A percentile compares a stretch with the other conserved stretches of the same genome.
These are phyloP conservation scores for Cadophora sp. DNA, from an alignment of 2,329 filamentous ascomycete genomes.

Conservation along the genomic window DNA sequence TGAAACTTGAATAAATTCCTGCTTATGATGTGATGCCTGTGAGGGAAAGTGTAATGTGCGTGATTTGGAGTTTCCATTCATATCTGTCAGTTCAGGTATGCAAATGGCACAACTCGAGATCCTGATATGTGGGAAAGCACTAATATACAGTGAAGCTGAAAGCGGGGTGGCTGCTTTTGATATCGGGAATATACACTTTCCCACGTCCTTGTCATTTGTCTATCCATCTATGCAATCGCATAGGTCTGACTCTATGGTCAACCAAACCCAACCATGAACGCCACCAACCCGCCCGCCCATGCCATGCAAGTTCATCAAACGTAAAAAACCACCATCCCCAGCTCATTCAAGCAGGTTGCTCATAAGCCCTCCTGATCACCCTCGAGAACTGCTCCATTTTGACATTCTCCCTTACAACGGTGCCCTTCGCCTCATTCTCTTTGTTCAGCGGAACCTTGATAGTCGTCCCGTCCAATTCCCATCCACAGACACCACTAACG, in stretches of 20 bases:
- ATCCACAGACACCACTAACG: constrained; percentile 83
- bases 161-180: neutral
- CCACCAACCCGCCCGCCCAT: constrained; percentile 35
- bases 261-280: constrained; percentile 35
- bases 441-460: constrained; percentile 89
- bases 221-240: constrained; percentile 14
- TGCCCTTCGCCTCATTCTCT: constrained; percentile 96
- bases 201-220: neutral
- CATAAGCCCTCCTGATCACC: constrained; percentile 84
- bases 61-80: constrained; percentile 3
- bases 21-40: neutral
- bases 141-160: constrained; percentile 4
- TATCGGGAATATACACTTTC: neutral
- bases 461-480: constrained; percentile 70
- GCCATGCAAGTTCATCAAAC: constrained; percentile 36
- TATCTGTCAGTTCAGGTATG: neutral
- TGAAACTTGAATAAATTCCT: neutral
- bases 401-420: constrained; percentile 94
- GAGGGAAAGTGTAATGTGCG: neutral
- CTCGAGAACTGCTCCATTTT: constrained; percentile 85
- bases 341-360: constrained; percentile 69
- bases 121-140: neutral
- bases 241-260: constrained; percentile 21
- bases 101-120: neutral
- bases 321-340: constrained; percentile 9